These are phyloP conservation scores for Xerocomellus dryophilus DNA, from an alignment of 768 basidiomycete species.

Conservation along the genomic window DNA sequence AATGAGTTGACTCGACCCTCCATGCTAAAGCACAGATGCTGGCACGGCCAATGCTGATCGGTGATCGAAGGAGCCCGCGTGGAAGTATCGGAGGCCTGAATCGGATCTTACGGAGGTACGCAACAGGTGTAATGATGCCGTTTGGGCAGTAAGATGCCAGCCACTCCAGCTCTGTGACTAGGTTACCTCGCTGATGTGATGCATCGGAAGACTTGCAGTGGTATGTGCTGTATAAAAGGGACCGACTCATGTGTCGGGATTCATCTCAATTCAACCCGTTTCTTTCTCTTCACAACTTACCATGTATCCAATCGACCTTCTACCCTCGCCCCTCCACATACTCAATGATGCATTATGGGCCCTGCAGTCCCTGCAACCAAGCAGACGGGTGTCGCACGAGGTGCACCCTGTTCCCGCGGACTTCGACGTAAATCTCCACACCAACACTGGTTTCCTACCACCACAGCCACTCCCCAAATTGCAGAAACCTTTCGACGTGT, in stretches of 20 bases:
- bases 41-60: conserved; percentile 23
- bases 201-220: conserved; percentile 28
- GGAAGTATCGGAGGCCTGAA: conserved; percentile 17
- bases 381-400: conserved; percentile 28
- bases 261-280: conserved; percentile 5
- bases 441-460: conserved; percentile 83
- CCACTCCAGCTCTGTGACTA: conserved; percentile 33
- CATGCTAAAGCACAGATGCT: conserved; percentile 18
- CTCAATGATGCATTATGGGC: conserved; percentile 46
- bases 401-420: conserved; percentile 40
- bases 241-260: background rate
- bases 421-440: conserved; percentile 48
- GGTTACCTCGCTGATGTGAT: conserved; percentile 34
- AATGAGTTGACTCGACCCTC: conserved; percentile 13
- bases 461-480: conserved; percentile 56
- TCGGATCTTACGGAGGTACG: conserved; percentile 23
- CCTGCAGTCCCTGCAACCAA: conserved; percentile 43
- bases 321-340: conserved; percentile 54
- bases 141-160: conserved; percentile 25
- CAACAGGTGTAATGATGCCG: conserved; percentile 29
- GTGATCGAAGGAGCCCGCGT: conserved; percentile 20
- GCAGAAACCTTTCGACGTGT: conserved; percentile 50
- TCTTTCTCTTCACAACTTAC: conserved; percentile 5
- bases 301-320: conserved; percentile 36
- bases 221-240: conserved; percentile 33